Evolutionary conservation across 768 basidiomycete species (phyloP), one percentile per base, ranked within the genome.

Genomic region (Boletus huronensis): DNA sequence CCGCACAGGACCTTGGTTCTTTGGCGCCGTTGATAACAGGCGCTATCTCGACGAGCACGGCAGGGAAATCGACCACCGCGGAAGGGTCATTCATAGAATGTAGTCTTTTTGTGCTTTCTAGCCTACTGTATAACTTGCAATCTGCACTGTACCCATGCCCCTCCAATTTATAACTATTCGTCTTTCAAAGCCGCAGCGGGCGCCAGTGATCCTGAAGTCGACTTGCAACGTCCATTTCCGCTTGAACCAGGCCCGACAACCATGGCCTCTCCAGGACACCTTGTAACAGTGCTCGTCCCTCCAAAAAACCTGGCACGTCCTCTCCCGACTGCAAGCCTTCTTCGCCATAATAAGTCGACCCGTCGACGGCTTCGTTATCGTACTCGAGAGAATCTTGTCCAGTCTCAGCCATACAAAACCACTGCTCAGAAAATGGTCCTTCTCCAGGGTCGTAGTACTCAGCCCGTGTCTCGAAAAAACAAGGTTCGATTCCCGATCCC

Each of bases 191-290:
- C 54, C 73, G 79, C 52, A 84, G 80, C 0, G 84, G 88, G 25
- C 76, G 71, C 88, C 88, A 90, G 64, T 90, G 87, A 26, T 74
- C 77, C 48, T 71, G 78, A 57, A 90, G 65, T 44, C 61, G 67
- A 52, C 70, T 79, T 13, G 77, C 85, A 8, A 90, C 87, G 65
- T 86, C 83, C 46, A 73, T 75, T 68, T 90, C 88, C 6, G 75
- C 80, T n/a, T 66, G 67, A 17, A 74, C 69, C 23, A 81, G 57
- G 35, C 70, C 70, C n/a, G 63, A 60, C 44, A 54, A 6, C n/a
- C 55, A 48, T 38, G 28, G 35, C 48, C 57, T 47, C 55, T 35
- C 54, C 53, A 67, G 52, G 5, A 74, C 61, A 5, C 80, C 80
- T 54, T 75, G 62, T 29, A 86, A 68, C 52, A 85, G 61, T 5